Conservation (phyloP, 2,329 filamentous ascomycete genomes). For the Claviceps pusilla region DNA sequence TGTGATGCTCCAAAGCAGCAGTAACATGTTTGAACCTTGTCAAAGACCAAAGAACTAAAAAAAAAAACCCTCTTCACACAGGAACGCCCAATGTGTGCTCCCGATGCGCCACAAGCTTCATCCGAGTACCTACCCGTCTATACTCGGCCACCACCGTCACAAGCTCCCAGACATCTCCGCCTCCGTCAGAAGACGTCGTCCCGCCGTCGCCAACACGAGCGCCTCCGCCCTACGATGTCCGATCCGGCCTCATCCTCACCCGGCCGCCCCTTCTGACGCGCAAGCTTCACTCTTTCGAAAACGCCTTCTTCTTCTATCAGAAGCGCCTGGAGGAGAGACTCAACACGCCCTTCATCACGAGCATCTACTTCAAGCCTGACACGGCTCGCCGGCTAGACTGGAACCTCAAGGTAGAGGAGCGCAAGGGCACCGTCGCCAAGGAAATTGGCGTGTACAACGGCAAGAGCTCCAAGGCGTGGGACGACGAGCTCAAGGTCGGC, state of each 20-base stretch:
- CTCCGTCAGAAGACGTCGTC: slow-evolving; percentile 9
- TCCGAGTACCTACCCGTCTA: slow-evolving; percentile 16
- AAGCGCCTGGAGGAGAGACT: slow-evolving; percentile 90
- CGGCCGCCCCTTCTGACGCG: slow-evolving; percentile 79
- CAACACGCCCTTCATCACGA: slow-evolving; percentile 69
- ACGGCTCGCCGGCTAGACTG: slow-evolving; percentile 76
- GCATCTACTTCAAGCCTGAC: slow-evolving; percentile 89
- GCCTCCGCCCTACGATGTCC: slow-evolving; percentile 31
- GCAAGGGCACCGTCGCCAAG: slow-evolving; percentile 56
- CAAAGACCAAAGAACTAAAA: neutral
- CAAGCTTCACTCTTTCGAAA: slow-evolving; percentile 73
- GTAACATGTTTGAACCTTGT: neutral
- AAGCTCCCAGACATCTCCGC: slow-evolving; percentile 8
- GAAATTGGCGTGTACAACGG: slow-evolving; percentile 78
- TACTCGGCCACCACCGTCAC: slow-evolving; percentile 19
- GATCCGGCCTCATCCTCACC: slow-evolving; percentile 64
- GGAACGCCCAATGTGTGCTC: slow-evolving; percentile 21
- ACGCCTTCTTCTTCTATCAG: slow-evolving; percentile 91
- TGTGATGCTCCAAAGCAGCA: no score
- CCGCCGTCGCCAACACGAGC: slow-evolving; percentile 5
- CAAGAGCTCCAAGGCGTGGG: slow-evolving; percentile 58
- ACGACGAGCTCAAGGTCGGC: slow-evolving; percentile 75
- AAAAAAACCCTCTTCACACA: slow-evolving; percentile 1
- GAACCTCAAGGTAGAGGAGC: slow-evolving; percentile 69
- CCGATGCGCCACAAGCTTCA: slow-evolving; percentile 21